Conservation (phyloP, 495 filamentous ascomycete genomes). For the Aspergillus baeticus region DNA sequence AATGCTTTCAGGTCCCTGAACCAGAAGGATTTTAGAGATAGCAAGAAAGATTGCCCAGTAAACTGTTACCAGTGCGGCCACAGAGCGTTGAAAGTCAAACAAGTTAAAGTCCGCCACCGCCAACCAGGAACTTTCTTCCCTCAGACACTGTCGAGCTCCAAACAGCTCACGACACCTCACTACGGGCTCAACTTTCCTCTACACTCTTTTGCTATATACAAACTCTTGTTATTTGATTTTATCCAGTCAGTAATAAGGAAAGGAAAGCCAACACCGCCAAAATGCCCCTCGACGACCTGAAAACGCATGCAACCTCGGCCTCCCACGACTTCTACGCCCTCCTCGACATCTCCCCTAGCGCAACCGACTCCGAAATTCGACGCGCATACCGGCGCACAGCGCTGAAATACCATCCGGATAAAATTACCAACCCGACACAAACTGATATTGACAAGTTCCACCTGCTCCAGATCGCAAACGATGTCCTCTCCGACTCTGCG, state of each 20-base stretch:
- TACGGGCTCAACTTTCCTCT: too few relatives aligned
- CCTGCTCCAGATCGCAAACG: conserved; percentile 68
- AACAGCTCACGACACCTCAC: background rate
- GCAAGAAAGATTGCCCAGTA: too few relatives aligned
- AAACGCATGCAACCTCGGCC: conserved; percentile 53
- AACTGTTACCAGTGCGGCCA: too few relatives aligned
- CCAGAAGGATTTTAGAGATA: too few relatives aligned
- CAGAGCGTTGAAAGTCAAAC: too few relatives aligned
- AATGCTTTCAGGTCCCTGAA: too few relatives aligned
- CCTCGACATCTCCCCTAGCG: conserved; percentile 63
- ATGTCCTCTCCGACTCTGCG: conserved; percentile 64
- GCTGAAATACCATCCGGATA: conserved; percentile 88
- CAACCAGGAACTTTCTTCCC: background rate
- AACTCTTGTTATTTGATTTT: background rate
- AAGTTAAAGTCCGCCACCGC: background rate
- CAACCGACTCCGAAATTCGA: conserved; percentile 71
- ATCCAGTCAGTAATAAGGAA: background rate
- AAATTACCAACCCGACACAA: conserved; percentile 56
- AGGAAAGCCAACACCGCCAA: conserved; percentile 21
- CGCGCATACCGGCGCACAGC: conserved; percentile 86
- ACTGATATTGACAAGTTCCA: conserved; percentile 71
- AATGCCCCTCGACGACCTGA: conserved; percentile 52
- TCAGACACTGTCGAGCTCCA: background rate
- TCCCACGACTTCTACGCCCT: conserved; percentile 81
- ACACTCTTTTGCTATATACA: too few relatives aligned